A percentile compares a stretch with the other conserved stretches of the same genome.
phyloP scores from a whole-genome alignment of 345 rosid species.

The Camelina sativa region DNA sequence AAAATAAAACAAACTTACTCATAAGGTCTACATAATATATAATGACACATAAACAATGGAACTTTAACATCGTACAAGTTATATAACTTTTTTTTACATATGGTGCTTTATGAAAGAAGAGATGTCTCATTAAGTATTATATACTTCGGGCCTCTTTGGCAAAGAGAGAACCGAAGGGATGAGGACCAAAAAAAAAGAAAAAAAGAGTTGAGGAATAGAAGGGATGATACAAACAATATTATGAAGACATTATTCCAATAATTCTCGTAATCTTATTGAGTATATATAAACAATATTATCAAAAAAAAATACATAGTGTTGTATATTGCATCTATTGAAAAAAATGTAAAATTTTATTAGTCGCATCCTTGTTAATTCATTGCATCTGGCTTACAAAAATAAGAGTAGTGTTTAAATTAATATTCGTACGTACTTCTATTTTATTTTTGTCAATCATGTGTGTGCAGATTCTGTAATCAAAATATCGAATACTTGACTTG shows the following conservation, averaged over 20 bases:
- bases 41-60: not conserved
- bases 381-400: constrained; percentile 23
- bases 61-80: not conserved
- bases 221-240: not conserved
- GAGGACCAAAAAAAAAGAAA: not conserved
- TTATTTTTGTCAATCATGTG: not conserved
- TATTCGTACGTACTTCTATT: not conserved
- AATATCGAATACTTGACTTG: constrained; percentile 12
- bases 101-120: constrained; percentile 22
- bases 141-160: not conserved
- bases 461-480: not conserved
- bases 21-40: not conserved
- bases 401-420: not conserved
- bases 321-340: not conserved
- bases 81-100: not conserved
- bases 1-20: not conserved
- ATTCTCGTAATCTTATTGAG: not conserved
- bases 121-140: constrained; percentile 11
- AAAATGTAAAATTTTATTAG: not conserved
- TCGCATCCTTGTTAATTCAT: constrained; percentile 4
- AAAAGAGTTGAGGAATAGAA: not conserved
- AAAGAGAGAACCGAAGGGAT: constrained; percentile 4
- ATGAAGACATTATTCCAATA: not conserved
- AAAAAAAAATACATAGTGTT: not conserved
- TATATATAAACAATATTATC: not conserved